Conservation (phyloP, 1,284 basidiomycete species). For the Boletus calvinii region DNA sequence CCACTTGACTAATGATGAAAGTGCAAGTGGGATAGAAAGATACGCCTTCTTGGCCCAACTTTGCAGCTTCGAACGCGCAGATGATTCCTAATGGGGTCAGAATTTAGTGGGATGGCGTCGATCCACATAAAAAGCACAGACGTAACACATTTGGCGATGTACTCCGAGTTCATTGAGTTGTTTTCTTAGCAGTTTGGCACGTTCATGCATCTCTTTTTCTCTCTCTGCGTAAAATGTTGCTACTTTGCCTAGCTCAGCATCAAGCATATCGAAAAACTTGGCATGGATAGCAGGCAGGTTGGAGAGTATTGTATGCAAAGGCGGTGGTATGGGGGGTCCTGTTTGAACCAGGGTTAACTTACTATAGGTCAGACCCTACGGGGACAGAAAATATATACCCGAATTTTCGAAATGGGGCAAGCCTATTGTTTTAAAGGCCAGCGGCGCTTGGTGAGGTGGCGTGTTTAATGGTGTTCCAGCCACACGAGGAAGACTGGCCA, state of each 20-base stretch:
- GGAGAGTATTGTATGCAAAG: constrained; percentile 52
- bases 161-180: constrained; percentile 77
- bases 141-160: constrained; percentile 68
- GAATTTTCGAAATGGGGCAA: constrained; percentile 4
- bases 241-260: constrained; percentile 78
- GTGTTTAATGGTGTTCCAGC: not conserved
- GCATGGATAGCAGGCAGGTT: constrained; percentile 59
- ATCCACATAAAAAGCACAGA: constrained; percentile 33
- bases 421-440: constrained; percentile 4
- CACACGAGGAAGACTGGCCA: constrained; percentile 4
- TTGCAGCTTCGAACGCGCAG: not conserved
- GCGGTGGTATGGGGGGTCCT: constrained; percentile 27
- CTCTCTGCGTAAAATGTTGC: constrained; percentile 78
- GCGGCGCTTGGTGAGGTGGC: not conserved
- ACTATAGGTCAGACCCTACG: not conserved
- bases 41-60: constrained; percentile 18
- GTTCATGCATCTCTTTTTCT: constrained; percentile 65
- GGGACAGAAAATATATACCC: constrained; percentile 9
- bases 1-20: constrained; percentile 11
- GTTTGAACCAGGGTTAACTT: not conserved
- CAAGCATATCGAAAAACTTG: constrained; percentile 74
- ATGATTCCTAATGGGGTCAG: constrained; percentile 22
- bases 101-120: constrained; percentile 7
- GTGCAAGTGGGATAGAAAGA: constrained; percentile 4
- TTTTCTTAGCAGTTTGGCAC: constrained; percentile 51